phyloP scores from a whole-genome alignment of 345 rosid species.

The Hevea brasiliensis region DNA sequence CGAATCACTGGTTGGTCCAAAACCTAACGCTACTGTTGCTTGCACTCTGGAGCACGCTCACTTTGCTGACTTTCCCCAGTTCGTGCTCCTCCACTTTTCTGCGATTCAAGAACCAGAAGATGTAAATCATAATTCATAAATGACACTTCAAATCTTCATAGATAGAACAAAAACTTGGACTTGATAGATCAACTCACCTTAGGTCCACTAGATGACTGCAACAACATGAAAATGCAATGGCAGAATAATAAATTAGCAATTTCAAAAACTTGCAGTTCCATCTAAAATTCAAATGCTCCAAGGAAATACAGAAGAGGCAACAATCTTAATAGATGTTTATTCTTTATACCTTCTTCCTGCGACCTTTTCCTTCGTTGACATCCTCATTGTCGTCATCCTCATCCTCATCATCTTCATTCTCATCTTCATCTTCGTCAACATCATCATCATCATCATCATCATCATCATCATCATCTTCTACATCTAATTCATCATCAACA shows the following conservation, averaged over 20 bases:
- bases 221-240: neutral
- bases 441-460: neutral
- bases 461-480: neutral
- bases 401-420: neutral
- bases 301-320: neutral
- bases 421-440: neutral
- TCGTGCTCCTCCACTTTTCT: neutral
- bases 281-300: neutral
- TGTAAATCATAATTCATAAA: neutral
- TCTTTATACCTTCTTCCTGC: constrained; percentile 15
- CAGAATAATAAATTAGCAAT: neutral
- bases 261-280: neutral
- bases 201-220: neutral
- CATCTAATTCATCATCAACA: constrained; percentile 10
- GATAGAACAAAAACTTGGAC: neutral
- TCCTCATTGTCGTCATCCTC: constrained; percentile 7
- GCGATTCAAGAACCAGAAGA: neutral
- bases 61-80: neutral
- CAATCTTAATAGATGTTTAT: neutral
- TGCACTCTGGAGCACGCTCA: neutral
- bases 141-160: neutral
- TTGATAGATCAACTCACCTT: constrained; percentile 1
- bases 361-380: neutral
- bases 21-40: neutral
- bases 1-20: neutral